phyloP scores from a whole-genome alignment of 2,329 filamentous ascomycete species.

The Phialocephala sp. region DNA sequence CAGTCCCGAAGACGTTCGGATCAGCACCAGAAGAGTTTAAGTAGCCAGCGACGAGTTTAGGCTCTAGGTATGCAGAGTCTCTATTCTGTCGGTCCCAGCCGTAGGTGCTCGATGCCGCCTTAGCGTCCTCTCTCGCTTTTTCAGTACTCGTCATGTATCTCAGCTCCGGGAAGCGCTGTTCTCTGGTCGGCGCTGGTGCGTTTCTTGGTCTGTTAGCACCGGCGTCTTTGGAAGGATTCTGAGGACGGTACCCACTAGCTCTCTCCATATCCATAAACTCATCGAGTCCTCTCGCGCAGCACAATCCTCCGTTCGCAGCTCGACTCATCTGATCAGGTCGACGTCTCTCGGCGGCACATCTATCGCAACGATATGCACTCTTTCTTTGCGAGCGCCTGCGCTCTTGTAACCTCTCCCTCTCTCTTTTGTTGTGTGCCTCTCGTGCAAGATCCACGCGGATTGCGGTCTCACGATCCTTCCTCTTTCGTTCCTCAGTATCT shows the following conservation, averaged over 20 bases:
- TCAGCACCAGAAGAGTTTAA: slow-evolving; percentile 13
- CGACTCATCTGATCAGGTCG: background rate
- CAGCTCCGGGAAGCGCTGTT: background rate
- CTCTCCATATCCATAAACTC: slow-evolving; percentile 17
- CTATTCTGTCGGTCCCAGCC: slow-evolving; percentile 10
- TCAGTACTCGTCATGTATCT: slow-evolving; percentile 4
- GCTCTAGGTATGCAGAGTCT: slow-evolving; percentile 7
- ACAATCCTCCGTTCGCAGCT: slow-evolving; percentile 26
- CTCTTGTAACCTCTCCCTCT: slow-evolving; percentile 5
- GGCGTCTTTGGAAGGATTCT: background rate
- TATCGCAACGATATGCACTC: slow-evolving; percentile 9
- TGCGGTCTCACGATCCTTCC: background rate
- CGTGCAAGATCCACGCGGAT: background rate
- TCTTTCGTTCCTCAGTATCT: background rate
- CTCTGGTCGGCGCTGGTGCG: background rate
- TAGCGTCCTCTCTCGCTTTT: slow-evolving; percentile 9
- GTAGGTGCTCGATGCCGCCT: slow-evolving; percentile 21
- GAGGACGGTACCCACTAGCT: background rate
- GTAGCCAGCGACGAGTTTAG: slow-evolving; percentile 11
- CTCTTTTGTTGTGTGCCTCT: slow-evolving; percentile 5
- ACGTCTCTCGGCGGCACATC: slow-evolving; percentile 18
- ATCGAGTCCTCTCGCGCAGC: slow-evolving; percentile 26
- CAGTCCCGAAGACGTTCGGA: background rate
- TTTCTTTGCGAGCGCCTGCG: slow-evolving; percentile 5
- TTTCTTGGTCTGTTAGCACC: background rate